Percentiles rank a stretch among this genome's conserved stretches.
These are phyloP conservation scores for Paramarasmius palmivorus DNA, from an alignment of 1,284 basidiomycete genomes.

Conservation along the genomic window DNA sequence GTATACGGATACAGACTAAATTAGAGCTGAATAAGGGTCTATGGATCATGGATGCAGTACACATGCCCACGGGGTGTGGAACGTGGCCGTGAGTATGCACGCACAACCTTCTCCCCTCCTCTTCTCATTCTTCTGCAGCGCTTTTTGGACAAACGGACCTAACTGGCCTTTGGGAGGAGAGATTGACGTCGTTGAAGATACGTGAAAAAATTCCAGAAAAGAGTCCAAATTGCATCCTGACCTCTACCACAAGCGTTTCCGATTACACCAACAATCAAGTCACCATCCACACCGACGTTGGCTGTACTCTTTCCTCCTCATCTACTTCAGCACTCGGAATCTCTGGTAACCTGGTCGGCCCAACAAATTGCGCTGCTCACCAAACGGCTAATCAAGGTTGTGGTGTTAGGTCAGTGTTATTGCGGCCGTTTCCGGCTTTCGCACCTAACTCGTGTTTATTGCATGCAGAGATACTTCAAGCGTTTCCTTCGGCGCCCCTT, in stretches of 20 bases:
- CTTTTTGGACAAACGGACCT: constrained; percentile 55
- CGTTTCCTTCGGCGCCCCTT: constrained; percentile 64
- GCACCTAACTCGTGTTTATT: no score
- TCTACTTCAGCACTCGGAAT: constrained; percentile 52
- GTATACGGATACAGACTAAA: constrained; percentile 75
- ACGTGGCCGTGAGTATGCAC: constrained; percentile 74
- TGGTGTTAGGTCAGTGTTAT: constrained; percentile 52
- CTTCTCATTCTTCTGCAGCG: constrained; percentile 27
- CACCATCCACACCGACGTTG: constrained; percentile 75
- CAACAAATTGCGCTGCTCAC: constrained; percentile 67
- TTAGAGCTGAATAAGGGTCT: constrained; percentile 66
- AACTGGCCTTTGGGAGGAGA: constrained; percentile 59
- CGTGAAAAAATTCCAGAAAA: no score
- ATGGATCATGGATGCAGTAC: constrained; percentile 81
- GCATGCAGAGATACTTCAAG: constrained; percentile 23
- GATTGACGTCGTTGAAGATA: constrained; percentile 82
- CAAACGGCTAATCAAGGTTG: constrained; percentile 73
- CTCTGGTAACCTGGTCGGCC: constrained; percentile 62
- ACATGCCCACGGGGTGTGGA: constrained; percentile 90
- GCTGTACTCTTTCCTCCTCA: constrained; percentile 62
- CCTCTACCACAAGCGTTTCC: constrained; percentile 62
- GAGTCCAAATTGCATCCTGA: no score
- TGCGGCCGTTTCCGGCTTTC: no score
- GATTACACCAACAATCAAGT: constrained; percentile 80
- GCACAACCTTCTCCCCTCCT: constrained; percentile 1